Percentiles rank a stretch among this genome's conserved stretches.
Conservation (phyloP, 1,284 basidiomycete species). For the Flammula alnicola region DNA sequence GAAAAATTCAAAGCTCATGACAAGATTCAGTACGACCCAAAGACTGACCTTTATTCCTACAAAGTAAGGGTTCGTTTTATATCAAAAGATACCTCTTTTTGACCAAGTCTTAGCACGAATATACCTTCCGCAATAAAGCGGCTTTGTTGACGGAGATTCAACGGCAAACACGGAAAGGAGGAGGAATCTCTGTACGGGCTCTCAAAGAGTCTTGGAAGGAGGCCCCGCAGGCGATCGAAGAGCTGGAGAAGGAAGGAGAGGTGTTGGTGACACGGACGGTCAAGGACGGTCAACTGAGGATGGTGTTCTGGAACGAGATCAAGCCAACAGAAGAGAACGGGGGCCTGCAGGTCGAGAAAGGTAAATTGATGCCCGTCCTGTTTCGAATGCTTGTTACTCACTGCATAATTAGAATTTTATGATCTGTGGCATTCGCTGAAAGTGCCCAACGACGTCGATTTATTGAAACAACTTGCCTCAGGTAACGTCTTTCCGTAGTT, state of each 20-base stretch:
- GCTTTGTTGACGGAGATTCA: conserved; percentile 84
- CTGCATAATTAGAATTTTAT: conserved; percentile 69
- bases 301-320: conserved; percentile 93
- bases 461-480: conserved; percentile 74
- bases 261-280: conserved; percentile 84
- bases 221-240: conserved; percentile 80
- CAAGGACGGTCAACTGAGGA: conserved; percentile 83
- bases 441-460: conserved; percentile 84
- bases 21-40: conserved; percentile 76
- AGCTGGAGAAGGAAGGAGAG: conserved; percentile 86
- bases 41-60: conserved; percentile 86
- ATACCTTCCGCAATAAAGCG: conserved; percentile 81
- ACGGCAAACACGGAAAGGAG: conserved; percentile 75
- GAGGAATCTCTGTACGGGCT: conserved; percentile 83
- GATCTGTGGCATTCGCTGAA: conserved; percentile 86
- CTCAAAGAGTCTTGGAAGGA: conserved; percentile 92
- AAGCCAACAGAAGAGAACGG: conserved; percentile 74
- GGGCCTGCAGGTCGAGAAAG: conserved; percentile 78
- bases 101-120: conserved; percentile 70
- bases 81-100: background rate
- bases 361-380: conserved; percentile 45
- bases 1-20: conserved; percentile 85
- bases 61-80: conserved; percentile 47
- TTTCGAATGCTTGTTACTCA: background rate
- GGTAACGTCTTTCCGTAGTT: conserved; percentile 44